phyloP scores from a whole-genome alignment of 2,329 filamentous ascomycete genomes.

The Colletotrichum filicis region DNA sequence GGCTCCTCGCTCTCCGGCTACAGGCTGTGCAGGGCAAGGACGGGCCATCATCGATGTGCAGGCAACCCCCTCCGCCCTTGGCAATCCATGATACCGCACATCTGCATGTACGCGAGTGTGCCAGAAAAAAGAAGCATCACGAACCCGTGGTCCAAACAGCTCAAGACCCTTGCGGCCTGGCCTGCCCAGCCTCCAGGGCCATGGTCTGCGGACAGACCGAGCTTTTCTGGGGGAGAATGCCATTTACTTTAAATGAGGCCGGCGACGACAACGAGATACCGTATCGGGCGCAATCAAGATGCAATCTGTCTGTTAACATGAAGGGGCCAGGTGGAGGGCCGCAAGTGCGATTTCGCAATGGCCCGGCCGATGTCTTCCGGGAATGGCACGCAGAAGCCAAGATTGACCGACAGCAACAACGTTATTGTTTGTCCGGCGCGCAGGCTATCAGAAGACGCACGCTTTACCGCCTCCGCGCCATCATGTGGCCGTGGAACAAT shows the following conservation, averaged over 20 bases:
- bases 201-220: conserved; percentile 15
- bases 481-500: conserved; percentile 29
- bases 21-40: conserved; percentile 18
- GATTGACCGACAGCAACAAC: neutral
- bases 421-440: neutral
- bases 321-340: conserved; percentile 27
- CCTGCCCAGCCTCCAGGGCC: conserved; percentile 3
- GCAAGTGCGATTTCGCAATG: neutral
- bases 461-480: conserved; percentile 14
- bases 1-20: conserved; percentile 4
- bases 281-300: conserved; percentile 22
- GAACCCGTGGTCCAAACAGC: conserved; percentile 27
- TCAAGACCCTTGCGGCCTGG: conserved; percentile 2
- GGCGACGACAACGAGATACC: neutral
- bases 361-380: neutral
- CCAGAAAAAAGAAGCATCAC: conserved; percentile 21
- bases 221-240: neutral
- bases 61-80: conserved; percentile 19
- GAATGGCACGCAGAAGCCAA: neutral
- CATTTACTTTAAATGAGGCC: neutral
- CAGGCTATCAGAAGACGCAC: neutral
- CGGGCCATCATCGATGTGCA: neutral
- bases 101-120: conserved; percentile 6
- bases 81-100: neutral
- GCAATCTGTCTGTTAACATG: conserved; percentile 27